Evolutionary conservation across 2,329 filamentous ascomycete genomes (phyloP), one percentile per base, ranked within the genome.

Genomic region (Botrytis sinoallii): DNA sequence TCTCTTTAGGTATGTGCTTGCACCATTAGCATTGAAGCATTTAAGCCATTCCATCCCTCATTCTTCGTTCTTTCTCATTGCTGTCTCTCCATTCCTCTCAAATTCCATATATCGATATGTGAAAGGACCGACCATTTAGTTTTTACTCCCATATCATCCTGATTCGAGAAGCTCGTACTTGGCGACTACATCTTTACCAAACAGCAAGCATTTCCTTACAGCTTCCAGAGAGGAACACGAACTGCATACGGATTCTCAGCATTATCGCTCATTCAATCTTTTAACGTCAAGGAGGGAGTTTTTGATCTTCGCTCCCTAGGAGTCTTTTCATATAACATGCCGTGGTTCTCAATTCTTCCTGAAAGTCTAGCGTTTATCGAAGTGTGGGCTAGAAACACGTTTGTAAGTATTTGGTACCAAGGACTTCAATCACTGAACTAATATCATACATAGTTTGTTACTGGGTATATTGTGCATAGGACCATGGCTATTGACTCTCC

Each of bases 271-370:
- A 25, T 35, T 18, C 16, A 42, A 16, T 22, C n/a, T 32, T 42
- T 57, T n/a, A 32, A 25, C 25, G 10, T 5, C n/a, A 32, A 16
- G 35, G 14, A 35, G 25, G 35, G 35, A 32, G 0, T 22, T 32
- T 9, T 32, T n/a, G n/a, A 22, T 32, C 29, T 29, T 22, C 18
- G 18, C 12, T 57, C 40, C 16, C 6, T 68, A 18, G 18, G 35
- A 57, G 29, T 14, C 38, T 25, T 22, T 3, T 32, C 35, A 57
- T 29, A n/a, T n/a, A 63, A 59, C 14, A 92, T 92, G 90, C 86
- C 87, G 63, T 87, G 88, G 84, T 89, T 90, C 76, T 92, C 90
- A 3, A 86, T 92, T 74, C 85, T 92, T 48, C 90, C 90, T 1
- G 83, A 86, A 29, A 84, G 86, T 73, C 84, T 91, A 71, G 85